These are phyloP conservation scores for Cardiospermum halicacabum DNA, from an alignment of 345 rosid genomes.

Conservation along the genomic window DNA sequence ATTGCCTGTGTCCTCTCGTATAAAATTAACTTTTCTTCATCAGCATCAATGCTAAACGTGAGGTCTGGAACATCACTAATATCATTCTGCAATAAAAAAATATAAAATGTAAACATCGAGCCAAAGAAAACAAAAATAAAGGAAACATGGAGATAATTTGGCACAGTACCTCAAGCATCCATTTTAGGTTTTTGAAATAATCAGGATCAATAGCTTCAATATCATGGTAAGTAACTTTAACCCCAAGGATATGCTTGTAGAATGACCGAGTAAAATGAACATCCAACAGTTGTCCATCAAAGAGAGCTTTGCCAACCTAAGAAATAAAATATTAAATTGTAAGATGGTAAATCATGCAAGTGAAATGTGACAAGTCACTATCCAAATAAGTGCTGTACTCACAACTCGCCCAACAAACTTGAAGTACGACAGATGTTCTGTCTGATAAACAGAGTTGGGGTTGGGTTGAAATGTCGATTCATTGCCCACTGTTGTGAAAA, in stretches of 20 bases:
- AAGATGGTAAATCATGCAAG: slow-evolving; percentile 11
- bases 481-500: slow-evolving; percentile 96
- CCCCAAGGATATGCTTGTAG: slow-evolving; percentile 93
- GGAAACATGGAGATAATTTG: neutral
- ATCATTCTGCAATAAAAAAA: slow-evolving; percentile 61
- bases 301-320: slow-evolving; percentile 95
- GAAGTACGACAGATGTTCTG: slow-evolving; percentile 97
- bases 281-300: slow-evolving; percentile 92
- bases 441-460: slow-evolving; percentile 93
- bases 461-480: slow-evolving; percentile 98
- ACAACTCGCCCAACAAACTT: slow-evolving; percentile 97
- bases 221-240: slow-evolving; percentile 87
- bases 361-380: neutral
- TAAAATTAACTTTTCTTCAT: slow-evolving; percentile 87
- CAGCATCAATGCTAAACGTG: slow-evolving; percentile 96
- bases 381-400: slow-evolving; percentile 31
- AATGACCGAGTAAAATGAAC: slow-evolving; percentile 97
- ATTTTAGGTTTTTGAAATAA: slow-evolving; percentile 79
- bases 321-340: too few relatives aligned
- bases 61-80: slow-evolving; percentile 73
- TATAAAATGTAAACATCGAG: slow-evolving; percentile 1
- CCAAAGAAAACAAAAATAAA: neutral
- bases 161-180: slow-evolving; percentile 91
- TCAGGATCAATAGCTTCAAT: slow-evolving; percentile 98
- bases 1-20: slow-evolving; percentile 74